These are phyloP conservation scores for Saitozyma podzolica DNA, from an alignment of 768 basidiomycete species.

Conservation along the genomic window DNA sequence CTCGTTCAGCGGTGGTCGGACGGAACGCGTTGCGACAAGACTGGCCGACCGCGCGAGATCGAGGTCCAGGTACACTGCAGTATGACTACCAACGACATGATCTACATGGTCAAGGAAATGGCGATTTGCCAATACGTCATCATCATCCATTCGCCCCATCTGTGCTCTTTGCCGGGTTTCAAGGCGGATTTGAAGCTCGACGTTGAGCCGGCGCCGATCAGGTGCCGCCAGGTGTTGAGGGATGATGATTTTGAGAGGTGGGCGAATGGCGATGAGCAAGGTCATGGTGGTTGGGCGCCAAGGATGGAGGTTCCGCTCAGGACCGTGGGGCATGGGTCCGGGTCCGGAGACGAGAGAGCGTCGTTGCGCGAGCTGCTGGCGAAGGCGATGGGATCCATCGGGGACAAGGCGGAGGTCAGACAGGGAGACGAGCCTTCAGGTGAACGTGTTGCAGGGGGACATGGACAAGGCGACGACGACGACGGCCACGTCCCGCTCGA, in stretches of 20 bases:
- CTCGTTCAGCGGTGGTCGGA: slow-evolving; percentile 66
- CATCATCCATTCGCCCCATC: slow-evolving; percentile 88
- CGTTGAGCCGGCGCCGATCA: slow-evolving; percentile 29
- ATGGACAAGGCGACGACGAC: not conserved
- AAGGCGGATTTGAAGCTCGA: slow-evolving; percentile 52
- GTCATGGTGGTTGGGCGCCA: not conserved
- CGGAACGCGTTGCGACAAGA: slow-evolving; percentile 91
- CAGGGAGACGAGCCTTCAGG: not conserved
- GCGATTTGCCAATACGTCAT: slow-evolving; percentile 92
- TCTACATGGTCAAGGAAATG: slow-evolving; percentile 87
- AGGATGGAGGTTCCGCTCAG: not conserved
- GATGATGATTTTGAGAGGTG: slow-evolving; percentile 25
- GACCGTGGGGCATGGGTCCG: not conserved
- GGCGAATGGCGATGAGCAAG: not conserved
- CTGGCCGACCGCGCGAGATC: slow-evolving; percentile 78
- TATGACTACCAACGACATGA: slow-evolving; percentile 86
- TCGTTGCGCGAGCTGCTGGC: not conserved
- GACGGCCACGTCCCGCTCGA: not conserved
- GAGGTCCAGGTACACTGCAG: slow-evolving; percentile 99
- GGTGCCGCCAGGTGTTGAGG: slow-evolving; percentile 40
- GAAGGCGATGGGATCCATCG: not conserved
- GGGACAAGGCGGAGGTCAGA: not conserved
- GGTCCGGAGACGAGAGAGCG: not conserved
- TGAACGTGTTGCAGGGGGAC: not conserved
- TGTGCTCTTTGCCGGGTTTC: slow-evolving; percentile 92